Percentiles rank a stretch among this genome's conserved stretches.
phyloP scores from a whole-genome alignment of 1,139 yeast genomes.

The Pichia sp. region DNA sequence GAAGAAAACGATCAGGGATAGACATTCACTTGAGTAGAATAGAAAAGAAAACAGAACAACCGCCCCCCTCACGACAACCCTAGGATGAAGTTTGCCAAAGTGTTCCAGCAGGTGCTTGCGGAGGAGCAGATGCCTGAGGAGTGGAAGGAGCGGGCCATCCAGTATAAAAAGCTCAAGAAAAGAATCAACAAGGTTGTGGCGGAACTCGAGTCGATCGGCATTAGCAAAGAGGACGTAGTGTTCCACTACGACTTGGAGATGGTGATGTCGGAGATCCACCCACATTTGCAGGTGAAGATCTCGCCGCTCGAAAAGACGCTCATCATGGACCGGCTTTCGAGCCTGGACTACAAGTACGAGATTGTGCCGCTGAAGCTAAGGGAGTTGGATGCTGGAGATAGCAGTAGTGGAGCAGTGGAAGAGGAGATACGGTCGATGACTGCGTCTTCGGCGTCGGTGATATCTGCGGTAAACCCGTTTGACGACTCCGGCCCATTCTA shows the following conservation, averaged over 20 bases:
- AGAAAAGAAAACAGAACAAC: not conserved
- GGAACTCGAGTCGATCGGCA: conserved; percentile 52
- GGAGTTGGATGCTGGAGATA: conserved; percentile 26
- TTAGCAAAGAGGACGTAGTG: conserved; percentile 39
- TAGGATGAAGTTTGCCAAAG: conserved; percentile 66
- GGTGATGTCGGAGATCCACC: conserved; percentile 19
- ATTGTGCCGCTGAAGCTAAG: conserved; percentile 25
- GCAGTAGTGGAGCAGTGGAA: not conserved
- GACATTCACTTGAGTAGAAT: not conserved
- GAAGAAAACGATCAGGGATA: not conserved
- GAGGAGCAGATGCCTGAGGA: conserved; percentile 62
- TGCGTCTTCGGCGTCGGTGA: not conserved
- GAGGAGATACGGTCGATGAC: not conserved
- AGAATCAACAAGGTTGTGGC: conserved; percentile 57
- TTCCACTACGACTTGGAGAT: conserved; percentile 24
- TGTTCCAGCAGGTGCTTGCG: conserved; percentile 56
- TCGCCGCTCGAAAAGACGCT: conserved; percentile 20
- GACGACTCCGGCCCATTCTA: conserved; percentile 23
- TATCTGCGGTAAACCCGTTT: conserved; percentile 24
- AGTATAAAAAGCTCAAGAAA: conserved; percentile 66
- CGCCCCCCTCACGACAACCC: not conserved
- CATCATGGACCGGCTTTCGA: conserved; percentile 22
- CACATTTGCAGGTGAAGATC: conserved; percentile 21
- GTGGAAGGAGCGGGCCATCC: conserved; percentile 68
- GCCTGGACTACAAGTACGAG: conserved; percentile 24